phyloP scores from a whole-genome alignment of 2,329 filamentous ascomycete species.

The Sporothrix schenckii region DNA sequence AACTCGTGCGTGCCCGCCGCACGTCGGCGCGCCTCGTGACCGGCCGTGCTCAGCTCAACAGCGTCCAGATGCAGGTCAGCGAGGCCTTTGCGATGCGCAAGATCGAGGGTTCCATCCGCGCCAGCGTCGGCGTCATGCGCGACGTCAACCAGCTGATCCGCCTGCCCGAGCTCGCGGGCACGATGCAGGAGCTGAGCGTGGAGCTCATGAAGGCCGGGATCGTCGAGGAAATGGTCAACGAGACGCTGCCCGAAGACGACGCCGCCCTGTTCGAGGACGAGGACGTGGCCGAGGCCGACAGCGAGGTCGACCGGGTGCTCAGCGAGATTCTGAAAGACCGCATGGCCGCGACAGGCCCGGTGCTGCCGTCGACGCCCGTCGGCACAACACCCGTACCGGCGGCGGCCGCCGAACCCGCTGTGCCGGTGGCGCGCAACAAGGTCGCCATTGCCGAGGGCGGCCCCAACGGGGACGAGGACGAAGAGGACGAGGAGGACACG shows the following conservation, averaged over 20 bases:
- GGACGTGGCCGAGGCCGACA: slow-evolving; percentile 69
- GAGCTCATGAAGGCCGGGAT: slow-evolving; percentile 95
- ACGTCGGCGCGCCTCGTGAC: slow-evolving; percentile 75
- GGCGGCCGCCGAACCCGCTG: slow-evolving; percentile 47
- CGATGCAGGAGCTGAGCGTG: slow-evolving; percentile 83
- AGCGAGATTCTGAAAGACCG: slow-evolving; percentile 86
- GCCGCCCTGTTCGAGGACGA: slow-evolving; percentile 68
- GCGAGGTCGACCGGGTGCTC: slow-evolving; percentile 89
- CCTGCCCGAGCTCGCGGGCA: slow-evolving; percentile 81
- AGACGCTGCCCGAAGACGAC: slow-evolving; percentile 76
- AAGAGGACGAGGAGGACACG: slow-evolving; percentile 79
- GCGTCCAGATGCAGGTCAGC: slow-evolving; percentile 95
- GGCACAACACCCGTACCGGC: slow-evolving; percentile 53
- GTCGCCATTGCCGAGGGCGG: slow-evolving; percentile 52
- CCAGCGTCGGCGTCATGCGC: slow-evolving; percentile 92
- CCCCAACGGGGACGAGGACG: slow-evolving; percentile 60
- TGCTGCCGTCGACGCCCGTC: slow-evolving; percentile 61
- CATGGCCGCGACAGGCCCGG: slow-evolving; percentile 65
- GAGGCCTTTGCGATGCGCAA: slow-evolving; percentile 94
- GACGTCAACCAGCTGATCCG: slow-evolving; percentile 86
- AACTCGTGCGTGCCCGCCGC: slow-evolving; percentile 81
- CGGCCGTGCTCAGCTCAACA: slow-evolving; percentile 86
- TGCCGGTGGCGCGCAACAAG: slow-evolving; percentile 43
- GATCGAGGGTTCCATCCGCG: slow-evolving; percentile 88
- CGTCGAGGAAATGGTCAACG: slow-evolving; percentile 95